Evolutionary conservation across 2,329 filamentous ascomycete genomes (phyloP).

Genomic region (Septoria linicola): DNA sequence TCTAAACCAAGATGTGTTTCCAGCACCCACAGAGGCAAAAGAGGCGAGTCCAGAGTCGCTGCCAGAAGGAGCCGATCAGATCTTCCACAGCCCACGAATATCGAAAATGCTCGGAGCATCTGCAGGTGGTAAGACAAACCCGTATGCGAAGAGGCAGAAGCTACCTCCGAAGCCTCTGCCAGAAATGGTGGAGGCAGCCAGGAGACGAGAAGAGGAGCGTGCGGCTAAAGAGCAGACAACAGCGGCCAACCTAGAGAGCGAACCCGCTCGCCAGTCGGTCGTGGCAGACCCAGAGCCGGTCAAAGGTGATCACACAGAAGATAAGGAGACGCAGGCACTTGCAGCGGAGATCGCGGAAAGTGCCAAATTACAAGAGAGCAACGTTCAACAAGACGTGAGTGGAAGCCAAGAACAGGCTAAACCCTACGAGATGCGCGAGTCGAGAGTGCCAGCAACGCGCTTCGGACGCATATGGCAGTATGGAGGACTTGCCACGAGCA

Average conservation of each 20-base stretch:
- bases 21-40: slow-evolving; percentile 15
- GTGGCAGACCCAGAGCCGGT: not conserved
- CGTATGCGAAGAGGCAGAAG: slow-evolving; percentile 34
- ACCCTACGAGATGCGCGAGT: slow-evolving; percentile 75
- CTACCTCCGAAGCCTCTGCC: slow-evolving; percentile 35
- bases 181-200: slow-evolving; percentile 37
- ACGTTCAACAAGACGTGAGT: not conserved
- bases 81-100: slow-evolving; percentile 62
- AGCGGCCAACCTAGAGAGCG: not conserved
- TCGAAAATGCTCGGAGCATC: slow-evolving; percentile 52
- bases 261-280: not conserved
- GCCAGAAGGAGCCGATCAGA: slow-evolving; percentile 58
- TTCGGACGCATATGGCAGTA: slow-evolving; percentile 93
- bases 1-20: slow-evolving; percentile 58
- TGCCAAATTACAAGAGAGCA: not conserved
- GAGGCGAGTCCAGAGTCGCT: slow-evolving; percentile 27
- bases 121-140: slow-evolving; percentile 39
- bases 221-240: slow-evolving; percentile 8
- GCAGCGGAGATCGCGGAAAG: slow-evolving; percentile 43
- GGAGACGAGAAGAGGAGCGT: slow-evolving; percentile 27
- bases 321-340: slow-evolving; percentile 41
- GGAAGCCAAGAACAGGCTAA: slow-evolving; percentile 11
- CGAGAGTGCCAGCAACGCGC: slow-evolving; percentile 82
- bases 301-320: not conserved
- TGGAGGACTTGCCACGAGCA: slow-evolving; percentile 84